A percentile compares a stretch with the other conserved stretches of the same genome.
phyloP scores from a whole-genome alignment of 805 yeast species.

The Sugiyamaella smithiae region DNA sequence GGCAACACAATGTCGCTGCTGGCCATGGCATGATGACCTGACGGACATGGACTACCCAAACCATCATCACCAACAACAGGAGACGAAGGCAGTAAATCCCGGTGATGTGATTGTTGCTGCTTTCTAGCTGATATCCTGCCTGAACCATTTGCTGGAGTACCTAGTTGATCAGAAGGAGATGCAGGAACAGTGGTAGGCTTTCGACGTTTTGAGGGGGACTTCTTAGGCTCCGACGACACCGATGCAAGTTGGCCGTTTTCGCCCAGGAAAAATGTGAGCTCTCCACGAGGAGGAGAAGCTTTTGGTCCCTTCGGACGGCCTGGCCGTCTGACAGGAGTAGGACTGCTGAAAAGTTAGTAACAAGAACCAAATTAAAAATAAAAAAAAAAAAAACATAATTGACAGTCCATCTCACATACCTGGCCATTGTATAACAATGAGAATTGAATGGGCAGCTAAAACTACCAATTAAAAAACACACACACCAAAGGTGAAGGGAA shows the following conservation, averaged over 20 bases:
- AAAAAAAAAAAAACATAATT: neutral
- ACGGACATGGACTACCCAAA: neutral
- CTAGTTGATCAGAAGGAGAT: too few species aligned
- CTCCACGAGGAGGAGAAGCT: slow-evolving; percentile 2
- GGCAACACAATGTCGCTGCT: slow-evolving; percentile 5
- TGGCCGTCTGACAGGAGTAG: slow-evolving; percentile 5
- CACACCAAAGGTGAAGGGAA: too few species aligned
- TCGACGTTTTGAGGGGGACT: neutral
- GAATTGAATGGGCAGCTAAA: too few species aligned
- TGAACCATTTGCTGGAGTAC: neutral
- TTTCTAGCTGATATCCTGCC: neutral
- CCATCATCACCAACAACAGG: neutral
- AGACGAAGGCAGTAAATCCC: neutral
- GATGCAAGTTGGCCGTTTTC: neutral
- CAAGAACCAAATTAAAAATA: neutral
- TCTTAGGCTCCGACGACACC: neutral
- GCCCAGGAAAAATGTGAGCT: neutral
- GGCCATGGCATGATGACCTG: neutral
- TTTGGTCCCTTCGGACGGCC: slow-evolving; percentile 4
- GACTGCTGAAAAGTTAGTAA: neutral
- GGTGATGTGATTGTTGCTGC: neutral
- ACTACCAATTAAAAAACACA: too few species aligned
- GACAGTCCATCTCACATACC: too few species aligned
- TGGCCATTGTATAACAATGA: too few species aligned
- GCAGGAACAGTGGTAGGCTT: neutral